phyloP scores from a whole-genome alignment of 345 rosid genomes.

The Acer campestre region DNA sequence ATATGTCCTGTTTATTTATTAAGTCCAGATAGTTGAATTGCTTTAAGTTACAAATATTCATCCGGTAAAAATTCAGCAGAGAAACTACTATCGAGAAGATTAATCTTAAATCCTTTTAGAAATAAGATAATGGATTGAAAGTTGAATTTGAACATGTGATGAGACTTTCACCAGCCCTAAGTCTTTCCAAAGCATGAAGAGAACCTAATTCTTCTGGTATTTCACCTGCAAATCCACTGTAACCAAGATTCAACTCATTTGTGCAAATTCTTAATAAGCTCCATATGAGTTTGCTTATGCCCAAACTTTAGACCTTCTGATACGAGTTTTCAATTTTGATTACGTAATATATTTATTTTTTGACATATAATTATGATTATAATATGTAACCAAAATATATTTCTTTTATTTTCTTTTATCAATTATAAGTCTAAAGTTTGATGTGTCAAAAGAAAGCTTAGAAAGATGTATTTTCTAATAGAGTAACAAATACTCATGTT shows the following conservation, averaged over 20 bases:
- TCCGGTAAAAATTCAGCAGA: neutral
- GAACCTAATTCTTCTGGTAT: conserved; percentile 3
- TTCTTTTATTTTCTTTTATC: too few relatives aligned
- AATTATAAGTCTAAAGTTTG: neutral
- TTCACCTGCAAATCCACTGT: neutral
- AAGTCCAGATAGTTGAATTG: neutral
- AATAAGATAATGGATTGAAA: too few relatives aligned
- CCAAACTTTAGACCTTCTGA: too few relatives aligned
- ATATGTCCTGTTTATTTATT: conserved; percentile 11
- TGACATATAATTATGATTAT: too few relatives aligned
- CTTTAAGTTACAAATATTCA: too few relatives aligned
- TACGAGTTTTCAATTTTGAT: too few relatives aligned
- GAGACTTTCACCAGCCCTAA: too few relatives aligned
- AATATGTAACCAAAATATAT: too few relatives aligned
- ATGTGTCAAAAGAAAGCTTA: neutral
- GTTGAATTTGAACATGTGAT: neutral
- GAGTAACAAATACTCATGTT: neutral
- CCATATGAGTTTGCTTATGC: neutral
- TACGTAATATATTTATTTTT: too few relatives aligned
- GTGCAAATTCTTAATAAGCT: neutral
- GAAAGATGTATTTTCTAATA: neutral
- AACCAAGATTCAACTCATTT: neutral
- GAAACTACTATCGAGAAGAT: neutral
- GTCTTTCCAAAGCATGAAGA: neutral
- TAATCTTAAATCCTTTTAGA: neutral